phyloP scores from a whole-genome alignment of 2,329 filamentous ascomycete genomes.

The Diaporthe destruens region DNA sequence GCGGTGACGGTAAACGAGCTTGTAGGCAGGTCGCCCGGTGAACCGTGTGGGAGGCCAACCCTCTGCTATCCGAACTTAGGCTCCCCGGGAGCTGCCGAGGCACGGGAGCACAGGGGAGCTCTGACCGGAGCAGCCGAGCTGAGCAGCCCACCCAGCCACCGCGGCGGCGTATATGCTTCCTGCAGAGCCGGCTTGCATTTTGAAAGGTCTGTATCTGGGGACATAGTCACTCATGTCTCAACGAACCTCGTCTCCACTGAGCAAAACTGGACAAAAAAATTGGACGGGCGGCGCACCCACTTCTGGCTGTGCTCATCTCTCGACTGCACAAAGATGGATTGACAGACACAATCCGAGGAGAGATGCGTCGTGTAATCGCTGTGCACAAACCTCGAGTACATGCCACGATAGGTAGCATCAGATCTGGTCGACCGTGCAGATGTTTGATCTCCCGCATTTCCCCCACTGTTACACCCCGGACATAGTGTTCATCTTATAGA shows the following conservation, averaged over 20 bases:
- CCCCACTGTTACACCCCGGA: background rate
- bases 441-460: background rate
- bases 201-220: no score
- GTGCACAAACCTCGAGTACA: background rate
- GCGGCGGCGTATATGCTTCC: no score
- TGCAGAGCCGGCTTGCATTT: background rate
- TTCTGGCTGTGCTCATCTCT: background rate
- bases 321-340: background rate
- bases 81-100: slow-evolving; percentile 20
- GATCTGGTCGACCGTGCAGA: no score
- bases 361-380: no score
- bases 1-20: background rate
- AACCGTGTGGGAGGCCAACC: background rate
- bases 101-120: background rate
- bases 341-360: background rate
- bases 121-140: slow-evolving; percentile 7
- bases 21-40: background rate
- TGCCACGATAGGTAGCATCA: background rate
- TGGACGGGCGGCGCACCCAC: background rate
- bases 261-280: background rate
- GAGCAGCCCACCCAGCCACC: background rate
- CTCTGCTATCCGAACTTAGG: background rate
- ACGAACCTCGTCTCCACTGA: background rate
- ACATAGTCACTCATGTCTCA: background rate
- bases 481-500: slow-evolving; percentile 1